A percentile compares a stretch with the other conserved stretches of the same genome.
Conservation (phyloP, 345 rosid species). For the Citrus sinensis region DNA sequence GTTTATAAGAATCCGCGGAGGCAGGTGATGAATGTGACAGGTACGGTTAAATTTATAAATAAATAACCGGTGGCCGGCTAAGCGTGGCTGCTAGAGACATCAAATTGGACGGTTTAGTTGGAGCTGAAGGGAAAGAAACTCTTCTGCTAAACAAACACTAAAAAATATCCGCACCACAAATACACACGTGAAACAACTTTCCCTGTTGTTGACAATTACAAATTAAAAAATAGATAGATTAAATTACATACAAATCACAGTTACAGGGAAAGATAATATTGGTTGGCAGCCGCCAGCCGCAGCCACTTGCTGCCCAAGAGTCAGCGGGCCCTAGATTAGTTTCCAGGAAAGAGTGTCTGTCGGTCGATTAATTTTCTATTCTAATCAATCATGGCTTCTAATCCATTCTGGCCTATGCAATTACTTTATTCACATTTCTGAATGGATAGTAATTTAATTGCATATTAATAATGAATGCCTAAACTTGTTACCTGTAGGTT, state of each 20-base stretch:
- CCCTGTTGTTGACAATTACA: neutral
- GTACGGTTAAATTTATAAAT: neutral
- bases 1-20: neutral
- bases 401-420: neutral
- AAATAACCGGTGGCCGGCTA: neutral
- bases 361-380: too few relatives aligned
- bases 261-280: too few relatives aligned
- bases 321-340: neutral
- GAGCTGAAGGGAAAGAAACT: neutral
- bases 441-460: too few relatives aligned
- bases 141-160: too few relatives aligned
- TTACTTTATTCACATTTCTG: neutral
- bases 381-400: neutral
- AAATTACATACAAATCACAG: too few relatives aligned
- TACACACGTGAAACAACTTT: neutral
- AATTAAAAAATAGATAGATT: neutral
- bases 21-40: neutral
- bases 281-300: too few relatives aligned
- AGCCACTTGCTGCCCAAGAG: neutral
- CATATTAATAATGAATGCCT: too few relatives aligned
- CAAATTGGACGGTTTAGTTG: conserved; percentile 1
- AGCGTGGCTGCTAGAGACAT: neutral
- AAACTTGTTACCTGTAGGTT: too few relatives aligned
- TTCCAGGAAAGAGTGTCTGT: neutral
- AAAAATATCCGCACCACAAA: too few relatives aligned